phyloP scores from a whole-genome alignment of 2,329 filamentous ascomycete genomes.

The Periconia macrospinosa region DNA sequence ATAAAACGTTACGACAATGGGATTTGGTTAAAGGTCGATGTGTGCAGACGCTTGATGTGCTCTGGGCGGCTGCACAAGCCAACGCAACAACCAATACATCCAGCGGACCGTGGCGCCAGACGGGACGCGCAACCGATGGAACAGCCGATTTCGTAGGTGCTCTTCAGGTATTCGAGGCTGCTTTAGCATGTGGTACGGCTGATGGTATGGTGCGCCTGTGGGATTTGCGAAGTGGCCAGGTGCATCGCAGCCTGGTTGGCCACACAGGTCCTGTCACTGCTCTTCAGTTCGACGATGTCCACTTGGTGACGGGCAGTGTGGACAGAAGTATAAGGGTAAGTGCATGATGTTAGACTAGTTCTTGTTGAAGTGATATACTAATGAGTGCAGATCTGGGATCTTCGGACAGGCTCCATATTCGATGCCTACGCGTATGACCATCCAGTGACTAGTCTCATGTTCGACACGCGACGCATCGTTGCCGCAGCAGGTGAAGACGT shows the following conservation, averaged over 20 bases:
- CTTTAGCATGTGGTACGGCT: constrained; percentile 91
- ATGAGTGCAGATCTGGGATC: constrained; percentile 86
- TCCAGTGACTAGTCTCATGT: constrained; percentile 95
- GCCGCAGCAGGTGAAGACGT: constrained; percentile 89
- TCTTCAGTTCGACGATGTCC: constrained; percentile 93
- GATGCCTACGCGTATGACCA: constrained; percentile 96
- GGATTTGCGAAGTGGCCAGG: constrained; percentile 94
- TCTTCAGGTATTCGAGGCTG: constrained; percentile 93
- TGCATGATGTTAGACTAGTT: constrained; percentile 16
- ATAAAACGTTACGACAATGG: constrained; percentile 98
- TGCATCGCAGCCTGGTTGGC: constrained; percentile 93
- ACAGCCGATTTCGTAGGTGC: constrained; percentile 92
- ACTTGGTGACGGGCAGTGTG: constrained; percentile 88
- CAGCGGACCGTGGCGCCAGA: constrained; percentile 70
- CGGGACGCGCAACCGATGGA: constrained; percentile 65
- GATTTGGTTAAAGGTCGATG: constrained; percentile 96
- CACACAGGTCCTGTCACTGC: constrained; percentile 94
- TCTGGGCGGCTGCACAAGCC: constrained; percentile 95
- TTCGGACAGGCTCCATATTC: constrained; percentile 90
- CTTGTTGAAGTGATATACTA: constrained; percentile 16
- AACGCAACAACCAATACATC: constrained; percentile 67
- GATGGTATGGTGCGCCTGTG: constrained; percentile 96
- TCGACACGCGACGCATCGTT: constrained; percentile 86
- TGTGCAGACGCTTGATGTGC: constrained; percentile 94
- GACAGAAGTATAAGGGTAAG: constrained; percentile 93